Conservation (phyloP, 2,329 filamentous ascomycete species). For the Hypoxylon sp. region DNA sequence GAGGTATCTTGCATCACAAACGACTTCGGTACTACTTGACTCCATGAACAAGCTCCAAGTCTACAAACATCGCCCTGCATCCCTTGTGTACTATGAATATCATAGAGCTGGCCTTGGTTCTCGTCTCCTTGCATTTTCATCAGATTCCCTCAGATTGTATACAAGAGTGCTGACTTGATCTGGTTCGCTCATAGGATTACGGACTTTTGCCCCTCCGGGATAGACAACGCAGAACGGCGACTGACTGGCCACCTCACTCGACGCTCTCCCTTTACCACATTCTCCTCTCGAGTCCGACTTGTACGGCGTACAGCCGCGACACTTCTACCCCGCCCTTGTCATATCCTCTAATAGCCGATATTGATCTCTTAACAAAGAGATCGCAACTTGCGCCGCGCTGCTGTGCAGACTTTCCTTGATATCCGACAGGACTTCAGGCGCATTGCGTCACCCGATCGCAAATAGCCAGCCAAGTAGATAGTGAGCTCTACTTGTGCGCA, state of each 20-base stretch:
- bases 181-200: slow-evolving; percentile 23
- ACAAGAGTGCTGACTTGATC: slow-evolving; percentile 34
- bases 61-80: slow-evolving; percentile 32
- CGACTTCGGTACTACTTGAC: slow-evolving; percentile 24
- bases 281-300: slow-evolving; percentile 21
- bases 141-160: slow-evolving; percentile 1
- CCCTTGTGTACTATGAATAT: slow-evolving; percentile 26
- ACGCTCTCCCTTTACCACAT: slow-evolving; percentile 8
- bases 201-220: slow-evolving; percentile 7
- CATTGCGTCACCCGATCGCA: slow-evolving; percentile 13
- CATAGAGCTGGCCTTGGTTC: slow-evolving; percentile 10
- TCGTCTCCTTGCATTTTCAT: slow-evolving; percentile 10
- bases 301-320: slow-evolving; percentile 21
- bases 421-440: slow-evolving; percentile 21
- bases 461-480: slow-evolving; percentile 11
- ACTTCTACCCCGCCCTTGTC: slow-evolving; percentile 25
- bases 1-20: slow-evolving; percentile 26
- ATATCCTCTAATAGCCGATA: slow-evolving; percentile 8
- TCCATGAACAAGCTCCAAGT: slow-evolving; percentile 30
- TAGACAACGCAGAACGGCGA: slow-evolving; percentile 20
- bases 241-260: slow-evolving; percentile 15
- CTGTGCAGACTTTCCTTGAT: slow-evolving; percentile 27
- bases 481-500: slow-evolving; percentile 11
- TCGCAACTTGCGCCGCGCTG: slow-evolving; percentile 23
- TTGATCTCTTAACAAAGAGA: slow-evolving; percentile 11